phyloP scores from a whole-genome alignment of 371 early-diverging fungal genomes.

The Mucor mucedo region DNA sequence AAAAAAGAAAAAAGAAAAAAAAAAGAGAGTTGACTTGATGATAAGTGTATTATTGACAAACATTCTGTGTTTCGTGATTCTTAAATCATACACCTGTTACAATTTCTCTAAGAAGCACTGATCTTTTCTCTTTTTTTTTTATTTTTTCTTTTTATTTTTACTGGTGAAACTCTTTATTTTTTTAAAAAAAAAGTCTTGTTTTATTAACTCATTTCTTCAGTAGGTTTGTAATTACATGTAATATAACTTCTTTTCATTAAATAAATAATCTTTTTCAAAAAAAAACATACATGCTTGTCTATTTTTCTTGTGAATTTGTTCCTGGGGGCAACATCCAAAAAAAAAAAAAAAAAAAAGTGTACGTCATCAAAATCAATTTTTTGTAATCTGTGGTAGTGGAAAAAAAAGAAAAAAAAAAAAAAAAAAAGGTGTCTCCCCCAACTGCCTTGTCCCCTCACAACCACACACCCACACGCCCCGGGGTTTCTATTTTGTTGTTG shows the following conservation, averaged over 20 bases:
- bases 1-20: not conserved
- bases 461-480: not conserved
- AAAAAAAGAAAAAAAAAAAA: no score
- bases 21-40: slow-evolving; percentile 17
- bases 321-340: no score
- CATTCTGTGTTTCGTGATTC: slow-evolving; percentile 30
- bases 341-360: not conserved
- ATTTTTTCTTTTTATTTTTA: not conserved
- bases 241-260: no score
- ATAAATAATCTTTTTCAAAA: not conserved
- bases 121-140: slow-evolving; percentile 13
- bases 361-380: not conserved
- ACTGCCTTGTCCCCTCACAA: no score
- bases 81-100: slow-evolving; percentile 27
- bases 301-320: no score
- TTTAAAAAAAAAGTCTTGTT: not conserved
- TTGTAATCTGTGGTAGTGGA: no score
- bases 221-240: not conserved
- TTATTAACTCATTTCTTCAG: not conserved
- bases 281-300: not conserved
- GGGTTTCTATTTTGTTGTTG: slow-evolving; percentile 13
- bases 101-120: slow-evolving; percentile 32
- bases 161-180: not conserved
- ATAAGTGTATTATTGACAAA: slow-evolving; percentile 27
- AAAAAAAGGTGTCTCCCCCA: no score